Base-by-base conservation (phyloP, 2,329 filamentous ascomycete genomes). In the Ambrosiella cleistominuta region DNA sequence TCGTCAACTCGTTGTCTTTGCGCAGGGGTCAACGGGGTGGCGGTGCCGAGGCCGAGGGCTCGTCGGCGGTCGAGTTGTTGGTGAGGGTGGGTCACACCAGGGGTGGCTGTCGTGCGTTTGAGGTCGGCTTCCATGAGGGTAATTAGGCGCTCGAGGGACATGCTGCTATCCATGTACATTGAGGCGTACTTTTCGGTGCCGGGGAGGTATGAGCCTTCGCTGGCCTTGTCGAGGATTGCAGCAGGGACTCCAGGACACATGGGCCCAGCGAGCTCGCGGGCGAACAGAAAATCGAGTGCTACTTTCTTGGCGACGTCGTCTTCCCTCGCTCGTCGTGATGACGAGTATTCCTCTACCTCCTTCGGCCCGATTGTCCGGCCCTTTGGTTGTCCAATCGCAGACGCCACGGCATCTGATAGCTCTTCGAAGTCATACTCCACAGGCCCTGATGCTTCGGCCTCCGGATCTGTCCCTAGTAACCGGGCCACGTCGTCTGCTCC, bases 401-500 rank as follows among this genome's bases (percentile, higher is more conserved):
- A 17, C 4, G 59, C 59, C 12, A 61, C 51, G 9, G 59, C 59
- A 17, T 61, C 59, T 12, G 59, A 61, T 6, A 61, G 53, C 19
- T 56, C 59, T 19, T 51, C 59, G 44, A 61, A 61, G 19, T 61
- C 59, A 45, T 54, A 61, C 19, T 61, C 56, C 27, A 58, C 52
- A 5, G 59, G 40, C 15, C 52, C 42, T 19, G 59, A 49, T 7
- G 55, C 17, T 9, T 39, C 37, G 15, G 42, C 39, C 11, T 59
- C 52, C n/a, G 36, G 35, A 35, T 56, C 57, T n/a, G 52, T 54
- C 35, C 59, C 51, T 6, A 61, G 13, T 17, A 61, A 38, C 9
- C 51, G 37, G n/a, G 71, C 66, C 38, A 72, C 66, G 58, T 71
- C 69, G 12, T 69, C 66, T 47, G 68, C 65, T 42, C 68, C 15